Conservation (phyloP, 2,329 filamentous ascomycete species). For the Paracamarosporium sp. region DNA sequence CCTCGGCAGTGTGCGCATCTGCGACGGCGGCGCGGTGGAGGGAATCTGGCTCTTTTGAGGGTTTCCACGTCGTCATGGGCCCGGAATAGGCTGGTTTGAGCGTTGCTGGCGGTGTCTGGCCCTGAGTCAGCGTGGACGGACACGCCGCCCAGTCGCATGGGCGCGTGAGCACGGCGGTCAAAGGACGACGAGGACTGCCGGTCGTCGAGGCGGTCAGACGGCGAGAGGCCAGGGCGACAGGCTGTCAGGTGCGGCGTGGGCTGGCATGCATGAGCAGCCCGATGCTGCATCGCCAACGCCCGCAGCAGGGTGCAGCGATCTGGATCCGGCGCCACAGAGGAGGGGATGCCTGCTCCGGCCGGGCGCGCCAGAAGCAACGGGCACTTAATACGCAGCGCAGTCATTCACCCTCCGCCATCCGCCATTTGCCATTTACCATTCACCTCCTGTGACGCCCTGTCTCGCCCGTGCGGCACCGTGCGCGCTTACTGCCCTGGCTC, state of each 20-base stretch:
- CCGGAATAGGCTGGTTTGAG: neutral
- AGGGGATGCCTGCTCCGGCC: neutral
- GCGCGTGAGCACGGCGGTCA: neutral
- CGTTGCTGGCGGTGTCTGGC: slow-evolving; percentile 3
- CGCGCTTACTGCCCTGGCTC: neutral
- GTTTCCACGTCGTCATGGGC: neutral
- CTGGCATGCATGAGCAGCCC: neutral
- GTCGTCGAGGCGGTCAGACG: neutral
- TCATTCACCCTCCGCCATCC: neutral
- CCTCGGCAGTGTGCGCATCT: neutral
- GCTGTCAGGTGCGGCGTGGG: neutral
- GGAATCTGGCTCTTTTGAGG: neutral
- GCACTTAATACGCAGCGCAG: too few relatives aligned
- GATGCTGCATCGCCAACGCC: slow-evolving; percentile 1
- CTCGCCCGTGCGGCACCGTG: neutral
- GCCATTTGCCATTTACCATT: too few relatives aligned
- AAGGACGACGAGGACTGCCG: neutral
- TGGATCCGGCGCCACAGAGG: slow-evolving; percentile 5
- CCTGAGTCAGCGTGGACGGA: slow-evolving; percentile 2
- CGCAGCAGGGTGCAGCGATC: neutral
- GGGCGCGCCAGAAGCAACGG: slow-evolving; percentile 2
- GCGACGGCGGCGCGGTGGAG: slow-evolving; percentile 2
- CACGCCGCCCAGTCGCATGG: neutral
- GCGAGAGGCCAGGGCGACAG: neutral
- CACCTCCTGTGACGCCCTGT: neutral